Base-by-base conservation (phyloP, 2,329 filamentous ascomycete species). In the Dactylellina drechsleri region DNA sequence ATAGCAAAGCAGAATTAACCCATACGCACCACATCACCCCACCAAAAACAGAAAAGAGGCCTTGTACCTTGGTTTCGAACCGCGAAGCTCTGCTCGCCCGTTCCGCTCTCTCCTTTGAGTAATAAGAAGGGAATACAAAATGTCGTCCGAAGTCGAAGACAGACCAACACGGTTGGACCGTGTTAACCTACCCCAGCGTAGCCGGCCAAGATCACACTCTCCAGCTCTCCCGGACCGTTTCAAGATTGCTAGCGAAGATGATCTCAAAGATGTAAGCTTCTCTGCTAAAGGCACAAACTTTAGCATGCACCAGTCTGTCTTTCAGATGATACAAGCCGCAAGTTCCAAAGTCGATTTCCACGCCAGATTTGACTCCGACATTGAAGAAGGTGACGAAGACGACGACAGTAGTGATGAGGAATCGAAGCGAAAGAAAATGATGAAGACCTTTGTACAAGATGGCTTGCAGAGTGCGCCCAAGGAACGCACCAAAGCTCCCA, bases 281-380 rank as follows among this genome's bases (percentile, higher is more conserved):
- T 50, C 80, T 84, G 56, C 83, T 54, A 79, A 76, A 40, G 71
- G 77, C 26, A 73, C 72, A 31, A 78, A 78, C 57, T 79, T 85
- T 75, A 92, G 93, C 80, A 92, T 96, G 89, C 95, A 97, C 82
- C 93, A 97, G 84, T 96, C 92, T 77, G 90, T 98, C 66, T 96
- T 97, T 81, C 93, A 92, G 64, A 88, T 98, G 83, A 93, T 98
- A 78, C 92, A 93, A 5, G 92, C 92, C 15, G 92, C 92, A 43
- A 92, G 93, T 5, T 93, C 92, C 31, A 89, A 88, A 72, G 89
- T 91, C 60, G 91, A 96, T 82, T 93, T 96, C 80, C 90, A 92
- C 81, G 87, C 91, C 72, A 88, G 91, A 43, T 94, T 95, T 81
- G 91, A 93, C 80, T 90, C 91, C 77, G 93, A 91, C 47, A 95